These are phyloP conservation scores for Kwoniella mangroviensis DNA, from an alignment of 768 basidiomycete genomes.

Conservation along the genomic window DNA sequence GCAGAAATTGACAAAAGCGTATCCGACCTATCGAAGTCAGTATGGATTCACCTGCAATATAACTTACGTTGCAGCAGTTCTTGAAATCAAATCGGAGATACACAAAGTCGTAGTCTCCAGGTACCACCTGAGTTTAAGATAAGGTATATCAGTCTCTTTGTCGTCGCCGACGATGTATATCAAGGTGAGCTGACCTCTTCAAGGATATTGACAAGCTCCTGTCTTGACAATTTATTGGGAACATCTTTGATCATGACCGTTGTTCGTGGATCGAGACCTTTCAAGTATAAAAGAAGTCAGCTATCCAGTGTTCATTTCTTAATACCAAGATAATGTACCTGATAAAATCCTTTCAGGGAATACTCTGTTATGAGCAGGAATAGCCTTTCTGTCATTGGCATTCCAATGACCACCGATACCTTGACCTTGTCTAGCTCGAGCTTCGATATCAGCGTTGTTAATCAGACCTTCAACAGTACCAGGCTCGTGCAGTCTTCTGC, in stretches of 20 bases:
- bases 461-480: constrained; percentile 33
- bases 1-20: constrained; percentile 57
- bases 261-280: constrained; percentile 51
- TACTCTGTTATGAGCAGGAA: constrained; percentile 43
- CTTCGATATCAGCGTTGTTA: constrained; percentile 25
- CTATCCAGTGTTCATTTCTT: too few species aligned
- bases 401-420: constrained; percentile 36
- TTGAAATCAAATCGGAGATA: constrained; percentile 57
- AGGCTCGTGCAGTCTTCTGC: constrained; percentile 30
- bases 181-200: constrained; percentile 42
- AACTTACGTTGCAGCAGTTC: constrained; percentile 53
- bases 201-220: constrained; percentile 53
- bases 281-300: background rate
- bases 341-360: constrained; percentile 40
- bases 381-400: constrained; percentile 25
- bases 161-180: background rate
- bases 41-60: background rate
- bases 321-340: constrained; percentile 27
- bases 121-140: constrained; percentile 43
- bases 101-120: constrained; percentile 54
- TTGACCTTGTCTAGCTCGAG: constrained; percentile 23
- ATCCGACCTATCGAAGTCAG: constrained; percentile 45
- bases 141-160: background rate
- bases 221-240: constrained; percentile 54
- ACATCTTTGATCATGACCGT: constrained; percentile 58